phyloP scores from a whole-genome alignment of 2,329 filamentous ascomycete genomes.

The Remersonia thermophila region DNA sequence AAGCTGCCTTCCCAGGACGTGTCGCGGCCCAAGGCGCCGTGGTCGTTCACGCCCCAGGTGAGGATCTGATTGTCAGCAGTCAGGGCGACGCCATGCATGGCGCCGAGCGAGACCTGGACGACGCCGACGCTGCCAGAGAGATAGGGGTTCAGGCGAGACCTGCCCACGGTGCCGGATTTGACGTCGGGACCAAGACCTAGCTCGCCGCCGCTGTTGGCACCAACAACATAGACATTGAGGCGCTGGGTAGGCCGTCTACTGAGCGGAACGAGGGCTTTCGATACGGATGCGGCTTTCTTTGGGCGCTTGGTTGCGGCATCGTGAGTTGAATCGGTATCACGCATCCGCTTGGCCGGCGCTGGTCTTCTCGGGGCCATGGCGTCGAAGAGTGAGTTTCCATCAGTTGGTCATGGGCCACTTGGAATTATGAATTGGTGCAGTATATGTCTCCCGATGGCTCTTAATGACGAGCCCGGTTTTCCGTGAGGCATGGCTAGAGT shows the following conservation, averaged over 20 bases:
- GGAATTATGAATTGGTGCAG: no score
- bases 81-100: conserved; percentile 68
- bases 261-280: neutral
- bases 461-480: no score
- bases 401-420: no score
- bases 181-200: conserved; percentile 61
- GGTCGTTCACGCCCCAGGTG: conserved; percentile 80
- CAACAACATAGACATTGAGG: conserved; percentile 66
- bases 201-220: conserved; percentile 64
- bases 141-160: conserved; percentile 55
- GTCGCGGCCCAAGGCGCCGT: conserved; percentile 64
- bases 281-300: conserved; percentile 33
- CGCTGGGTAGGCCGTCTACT: conserved; percentile 40
- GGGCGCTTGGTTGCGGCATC: neutral
- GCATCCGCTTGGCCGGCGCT: no score
- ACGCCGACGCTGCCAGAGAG: conserved; percentile 49
- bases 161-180: conserved; percentile 51
- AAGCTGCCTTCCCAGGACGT: conserved; percentile 48
- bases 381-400: no score
- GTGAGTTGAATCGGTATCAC: no score
- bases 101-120: conserved; percentile 62
- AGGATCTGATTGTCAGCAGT: conserved; percentile 69
- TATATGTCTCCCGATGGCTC: no score
- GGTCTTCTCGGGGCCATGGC: no score
- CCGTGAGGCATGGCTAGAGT: no score